phyloP scores from a whole-genome alignment of 371 early-diverging fungal species.

The Mortierella sp. region DNA sequence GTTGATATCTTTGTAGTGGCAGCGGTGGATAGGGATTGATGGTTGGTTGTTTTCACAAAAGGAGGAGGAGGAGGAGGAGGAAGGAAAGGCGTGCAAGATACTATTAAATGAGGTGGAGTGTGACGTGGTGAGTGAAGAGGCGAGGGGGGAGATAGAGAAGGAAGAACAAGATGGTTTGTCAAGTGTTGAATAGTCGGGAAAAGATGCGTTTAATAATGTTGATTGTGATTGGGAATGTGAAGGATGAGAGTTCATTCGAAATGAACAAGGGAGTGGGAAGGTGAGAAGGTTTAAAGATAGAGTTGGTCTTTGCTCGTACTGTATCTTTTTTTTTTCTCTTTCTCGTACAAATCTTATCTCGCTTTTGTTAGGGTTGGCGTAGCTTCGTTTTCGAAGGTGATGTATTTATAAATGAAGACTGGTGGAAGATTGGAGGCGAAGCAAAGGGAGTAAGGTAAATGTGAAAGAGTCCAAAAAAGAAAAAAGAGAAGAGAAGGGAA shows the following conservation, averaged over 20 bases:
- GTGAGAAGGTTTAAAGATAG: not conserved
- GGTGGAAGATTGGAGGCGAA: not conserved
- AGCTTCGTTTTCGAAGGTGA: not conserved
- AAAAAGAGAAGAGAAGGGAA: not conserved
- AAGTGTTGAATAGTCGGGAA: not conserved
- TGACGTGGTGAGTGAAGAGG: slow-evolving; percentile 1
- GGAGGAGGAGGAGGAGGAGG: not conserved
- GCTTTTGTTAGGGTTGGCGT: not conserved
- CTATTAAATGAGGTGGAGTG: not conserved
- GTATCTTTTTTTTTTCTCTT: not conserved
- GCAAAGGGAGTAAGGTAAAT: not conserved
- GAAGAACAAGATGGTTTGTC: not conserved
- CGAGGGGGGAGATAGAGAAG: not conserved
- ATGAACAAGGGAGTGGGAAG: not conserved
- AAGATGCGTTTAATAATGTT: not conserved
- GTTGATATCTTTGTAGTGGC: too few relatives aligned
- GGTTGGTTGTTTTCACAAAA: not conserved
- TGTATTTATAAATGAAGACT: not conserved
- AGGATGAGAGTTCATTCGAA: slow-evolving; percentile 12
- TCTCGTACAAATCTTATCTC: not conserved
- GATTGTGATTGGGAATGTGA: slow-evolving; percentile 3
- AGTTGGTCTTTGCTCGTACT: not conserved
- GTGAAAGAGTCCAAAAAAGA: not conserved
- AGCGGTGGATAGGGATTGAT: too few relatives aligned
- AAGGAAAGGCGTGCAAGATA: not conserved